Percentiles rank a stretch among this genome's conserved stretches.
phyloP scores from a whole-genome alignment of 2,329 filamentous ascomycete species.

The Calonectria multiphialidica region DNA sequence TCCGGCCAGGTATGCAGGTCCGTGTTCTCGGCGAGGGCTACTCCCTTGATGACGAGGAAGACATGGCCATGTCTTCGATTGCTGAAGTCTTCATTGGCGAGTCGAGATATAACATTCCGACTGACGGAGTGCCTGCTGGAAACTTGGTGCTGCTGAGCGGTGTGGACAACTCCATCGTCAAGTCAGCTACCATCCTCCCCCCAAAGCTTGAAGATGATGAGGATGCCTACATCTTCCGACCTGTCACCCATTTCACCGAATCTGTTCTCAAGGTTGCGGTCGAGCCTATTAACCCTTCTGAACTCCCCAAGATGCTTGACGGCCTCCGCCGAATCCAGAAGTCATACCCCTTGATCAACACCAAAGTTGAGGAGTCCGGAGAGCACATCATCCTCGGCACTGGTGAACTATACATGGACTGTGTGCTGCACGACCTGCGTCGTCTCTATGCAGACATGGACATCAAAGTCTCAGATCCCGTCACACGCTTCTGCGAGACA shows the following conservation, averaged over 20 bases:
- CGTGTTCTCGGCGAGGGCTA: constrained; percentile 95
- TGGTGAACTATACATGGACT: constrained; percentile 99
- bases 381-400: constrained; percentile 96
- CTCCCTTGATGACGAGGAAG: constrained; percentile 96
- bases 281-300: constrained; percentile 97
- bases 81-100: constrained; percentile 91
- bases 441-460: constrained; percentile 99
- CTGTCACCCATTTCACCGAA: constrained; percentile 94
- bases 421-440: constrained; percentile 93
- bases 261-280: constrained; percentile 98
- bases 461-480: constrained; percentile 97
- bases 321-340: constrained; percentile 97
- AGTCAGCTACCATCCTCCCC: constrained; percentile 91
- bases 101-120: constrained; percentile 91
- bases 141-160: constrained; percentile 94
- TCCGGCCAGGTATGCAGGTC: constrained; percentile 83
- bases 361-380: constrained; percentile 97
- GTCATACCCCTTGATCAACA: constrained; percentile 94
- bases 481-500: constrained; percentile 97
- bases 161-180: constrained; percentile 98
- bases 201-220: constrained; percentile 86
- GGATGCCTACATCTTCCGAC: constrained; percentile 94
- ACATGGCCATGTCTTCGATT: constrained; percentile 91
- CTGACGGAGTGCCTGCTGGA: constrained; percentile 91
- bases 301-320: constrained; percentile 98